Base-by-base conservation (phyloP, 257 asterid species). In the Solanum okadae region DNA sequence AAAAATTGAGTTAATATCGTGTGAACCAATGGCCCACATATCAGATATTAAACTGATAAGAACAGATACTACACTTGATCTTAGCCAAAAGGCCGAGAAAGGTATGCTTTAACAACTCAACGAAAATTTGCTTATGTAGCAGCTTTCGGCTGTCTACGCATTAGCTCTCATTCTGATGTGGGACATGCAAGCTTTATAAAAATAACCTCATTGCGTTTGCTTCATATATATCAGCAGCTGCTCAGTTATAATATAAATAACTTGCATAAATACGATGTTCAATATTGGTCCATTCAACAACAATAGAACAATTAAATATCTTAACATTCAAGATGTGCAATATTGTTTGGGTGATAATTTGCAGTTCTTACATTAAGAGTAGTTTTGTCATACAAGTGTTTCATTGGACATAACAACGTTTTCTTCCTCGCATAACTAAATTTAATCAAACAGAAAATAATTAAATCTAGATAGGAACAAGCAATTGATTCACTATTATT, bases 31-130 rank as follows among this genome's bases (percentile, higher is more conserved):
- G 8, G 0, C 1, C 0, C 8, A 71, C 44, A 16, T 16, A 71
- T 71, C 27, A 72, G 15, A 88, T 89, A 89, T 83, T 89, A 87
- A 89, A 87, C 89, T 89, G 87, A 90, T 89, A 90, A 89, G 82
- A 89, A 88, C 88, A 89, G 88, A 88, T 90, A 88, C 91, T 88
- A 88, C 91, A 90, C 93, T 90, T 91, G 90, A 90, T 89, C 90
- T 90, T 90, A 89, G 92, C 91, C 93, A 91, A 91, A 90, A 91
- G 90, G 90, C 92, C 91, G 89, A 91, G 93, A 89, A 91, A 89
- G 90, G 90, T 91, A 89, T 88, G 90, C n/a, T 25, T 42, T 3
- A 12, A 1, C 22, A 12, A 1, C 0, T 2, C 0, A 68, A 13
- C 22, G 0, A 0, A 1, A 1, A 27, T 6, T 5, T 0, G 37